phyloP scores from a whole-genome alignment of 1,139 yeast species.

The Kodamaea plutei region DNA sequence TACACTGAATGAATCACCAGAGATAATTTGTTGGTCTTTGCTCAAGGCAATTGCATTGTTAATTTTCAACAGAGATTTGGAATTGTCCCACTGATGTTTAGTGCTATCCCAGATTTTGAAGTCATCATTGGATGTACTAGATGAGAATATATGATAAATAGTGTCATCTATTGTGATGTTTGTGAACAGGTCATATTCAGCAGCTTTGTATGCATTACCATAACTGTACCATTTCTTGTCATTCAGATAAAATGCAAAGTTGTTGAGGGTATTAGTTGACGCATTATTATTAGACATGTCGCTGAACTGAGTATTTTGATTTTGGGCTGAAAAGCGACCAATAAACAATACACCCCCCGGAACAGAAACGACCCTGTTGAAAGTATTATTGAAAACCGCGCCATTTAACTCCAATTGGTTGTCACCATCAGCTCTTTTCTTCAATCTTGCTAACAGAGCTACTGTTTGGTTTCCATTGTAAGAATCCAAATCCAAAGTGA shows the following conservation, averaged over 20 bases:
- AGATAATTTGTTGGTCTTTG: slow-evolving; percentile 29
- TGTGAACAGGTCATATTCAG: slow-evolving; percentile 28
- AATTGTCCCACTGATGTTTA: slow-evolving; percentile 29
- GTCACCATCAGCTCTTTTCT: slow-evolving; percentile 21
- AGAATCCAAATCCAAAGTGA: slow-evolving; percentile 23
- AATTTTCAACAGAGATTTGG: slow-evolving; percentile 31
- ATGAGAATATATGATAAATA: slow-evolving; percentile 37
- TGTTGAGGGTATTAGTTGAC: slow-evolving; percentile 26
- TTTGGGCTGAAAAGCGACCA: slow-evolving; percentile 30
- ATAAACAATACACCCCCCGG: slow-evolving; percentile 24
- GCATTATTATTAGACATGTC: slow-evolving; percentile 30
- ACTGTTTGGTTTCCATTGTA: slow-evolving; percentile 35
- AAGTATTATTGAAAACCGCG: slow-evolving; percentile 28
- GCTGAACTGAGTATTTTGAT: slow-evolving; percentile 16
- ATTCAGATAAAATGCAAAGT: slow-evolving; percentile 29
- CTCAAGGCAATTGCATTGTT: slow-evolving; percentile 28
- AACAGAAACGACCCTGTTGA: slow-evolving; percentile 21
- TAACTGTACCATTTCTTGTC: slow-evolving; percentile 34
- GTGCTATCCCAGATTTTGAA: slow-evolving; percentile 41
- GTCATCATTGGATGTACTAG: slow-evolving; percentile 14
- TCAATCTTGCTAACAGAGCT: slow-evolving; percentile 8
- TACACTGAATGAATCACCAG: slow-evolving; percentile 37
- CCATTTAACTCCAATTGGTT: slow-evolving; percentile 24
- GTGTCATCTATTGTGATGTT: slow-evolving; percentile 30
- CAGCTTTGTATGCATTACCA: slow-evolving; percentile 29